Evolutionary conservation across 2,329 filamentous ascomycete genomes (phyloP).

Genomic region (Aspergillus ochraceus): DNA sequence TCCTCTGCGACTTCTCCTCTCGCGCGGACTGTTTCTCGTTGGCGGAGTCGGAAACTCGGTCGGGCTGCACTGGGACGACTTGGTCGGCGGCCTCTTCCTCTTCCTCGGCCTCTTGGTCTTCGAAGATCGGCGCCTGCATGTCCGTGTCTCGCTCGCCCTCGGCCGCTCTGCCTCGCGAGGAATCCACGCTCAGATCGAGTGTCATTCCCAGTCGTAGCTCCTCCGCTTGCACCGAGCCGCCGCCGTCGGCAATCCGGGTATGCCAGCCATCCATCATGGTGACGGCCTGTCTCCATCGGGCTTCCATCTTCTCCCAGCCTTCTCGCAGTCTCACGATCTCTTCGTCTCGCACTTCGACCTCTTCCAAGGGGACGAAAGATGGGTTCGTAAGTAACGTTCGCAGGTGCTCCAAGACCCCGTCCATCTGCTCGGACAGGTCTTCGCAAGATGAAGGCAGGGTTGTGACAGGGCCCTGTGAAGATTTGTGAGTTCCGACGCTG

Average conservation of each 20-base stretch:
- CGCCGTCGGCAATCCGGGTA: constrained; percentile 63
- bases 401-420: constrained; percentile 76
- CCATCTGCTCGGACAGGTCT: constrained; percentile 69
- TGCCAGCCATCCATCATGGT: constrained; percentile 91
- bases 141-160: constrained; percentile 21
- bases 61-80: not conserved
- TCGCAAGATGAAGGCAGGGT: constrained; percentile 64
- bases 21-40: constrained; percentile 1
- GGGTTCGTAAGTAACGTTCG: constrained; percentile 86
- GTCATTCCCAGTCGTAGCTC: constrained; percentile 45
- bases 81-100: constrained; percentile 28
- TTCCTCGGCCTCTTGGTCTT: constrained; percentile 31
- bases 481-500: constrained; percentile 23
- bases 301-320: constrained; percentile 93
- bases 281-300: constrained; percentile 84
- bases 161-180: constrained; percentile 17
- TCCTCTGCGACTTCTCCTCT: constrained; percentile 14
- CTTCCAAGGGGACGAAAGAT: constrained; percentile 92
- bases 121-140: constrained; percentile 32
- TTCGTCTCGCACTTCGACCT: constrained; percentile 87
- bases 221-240: constrained; percentile 43
- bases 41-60: not conserved
- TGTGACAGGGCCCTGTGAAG: constrained; percentile 33
- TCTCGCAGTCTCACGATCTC: constrained; percentile 81
- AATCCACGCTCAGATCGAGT: constrained; percentile 39